These are phyloP conservation scores for Heterobasidion parviporum DNA, from an alignment of 1,284 basidiomycete genomes.

Conservation along the genomic window DNA sequence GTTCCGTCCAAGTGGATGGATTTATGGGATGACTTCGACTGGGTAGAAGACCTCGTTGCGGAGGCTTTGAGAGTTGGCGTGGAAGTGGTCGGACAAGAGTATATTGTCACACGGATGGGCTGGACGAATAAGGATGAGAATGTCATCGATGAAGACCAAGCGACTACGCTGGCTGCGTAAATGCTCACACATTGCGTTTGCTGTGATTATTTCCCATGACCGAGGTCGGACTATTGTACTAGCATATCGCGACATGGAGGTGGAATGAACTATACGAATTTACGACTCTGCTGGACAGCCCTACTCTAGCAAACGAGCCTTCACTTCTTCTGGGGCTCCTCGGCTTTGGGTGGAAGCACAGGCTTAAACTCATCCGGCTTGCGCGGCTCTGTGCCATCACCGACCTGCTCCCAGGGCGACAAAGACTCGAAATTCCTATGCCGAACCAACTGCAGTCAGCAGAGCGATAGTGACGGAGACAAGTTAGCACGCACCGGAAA, in stretches of 20 bases:
- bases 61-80: slow-evolving; percentile 76
- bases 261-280: not conserved
- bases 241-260: not conserved
- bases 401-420: slow-evolving; percentile 97
- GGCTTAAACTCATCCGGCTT: slow-evolving; percentile 68
- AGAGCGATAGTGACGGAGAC: not conserved
- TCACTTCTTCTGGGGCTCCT: slow-evolving; percentile 60
- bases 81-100: slow-evolving; percentile 85
- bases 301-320: not conserved
- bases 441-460: slow-evolving; percentile 3
- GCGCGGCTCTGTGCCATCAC: slow-evolving; percentile 69
- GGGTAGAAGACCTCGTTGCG: slow-evolving; percentile 91
- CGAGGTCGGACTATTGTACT: not conserved
- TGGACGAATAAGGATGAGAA: slow-evolving; percentile 36
- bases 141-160: slow-evolving; percentile 12
- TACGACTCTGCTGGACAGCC: not conserved
- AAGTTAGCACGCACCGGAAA: slow-evolving; percentile 63
- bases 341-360: slow-evolving; percentile 53
- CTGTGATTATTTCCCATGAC: not conserved
- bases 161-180: slow-evolving; percentile 9
- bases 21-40: slow-evolving; percentile 87
- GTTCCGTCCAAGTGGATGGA: slow-evolving; percentile 78
- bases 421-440: slow-evolving; percentile 87
- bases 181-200: not conserved
- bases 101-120: slow-evolving; percentile 75